These are phyloP conservation scores for Trichoderma semiorbis DNA, from an alignment of 2,329 filamentous ascomycete genomes.

Conservation along the genomic window DNA sequence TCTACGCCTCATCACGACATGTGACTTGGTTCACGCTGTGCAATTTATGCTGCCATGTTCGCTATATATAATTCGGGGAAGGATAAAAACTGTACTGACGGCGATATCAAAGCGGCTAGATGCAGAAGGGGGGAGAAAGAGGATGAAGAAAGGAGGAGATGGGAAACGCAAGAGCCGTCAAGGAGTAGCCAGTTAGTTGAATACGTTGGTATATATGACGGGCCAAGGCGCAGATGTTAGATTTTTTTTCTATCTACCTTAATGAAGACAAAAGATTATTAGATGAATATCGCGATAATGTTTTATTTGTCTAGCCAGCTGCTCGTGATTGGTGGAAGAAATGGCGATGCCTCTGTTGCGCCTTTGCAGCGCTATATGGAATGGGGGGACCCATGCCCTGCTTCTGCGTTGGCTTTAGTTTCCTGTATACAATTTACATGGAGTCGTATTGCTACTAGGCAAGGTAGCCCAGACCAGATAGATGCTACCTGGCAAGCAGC, in stretches of 20 bases:
- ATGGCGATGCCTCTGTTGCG: not conserved
- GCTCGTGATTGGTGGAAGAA: slow-evolving; percentile 9
- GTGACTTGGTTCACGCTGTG: not conserved
- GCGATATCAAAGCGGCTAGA: not conserved
- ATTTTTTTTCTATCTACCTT: not conserved
- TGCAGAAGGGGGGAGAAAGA: not conserved
- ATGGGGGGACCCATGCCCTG: not conserved
- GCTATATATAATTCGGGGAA: not conserved
- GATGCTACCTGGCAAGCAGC: not conserved
- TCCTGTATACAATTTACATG: not conserved
- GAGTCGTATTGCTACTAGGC: not conserved
- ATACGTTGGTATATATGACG: not conserved
- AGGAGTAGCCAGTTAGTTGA: not conserved
- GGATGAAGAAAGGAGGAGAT: not conserved
- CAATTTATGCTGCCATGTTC: not conserved
- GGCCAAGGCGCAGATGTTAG: not conserved
- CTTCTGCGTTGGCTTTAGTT: not conserved
- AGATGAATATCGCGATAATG: not conserved
- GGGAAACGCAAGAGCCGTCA: not conserved
- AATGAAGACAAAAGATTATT: not conserved
- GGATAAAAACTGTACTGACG: not conserved
- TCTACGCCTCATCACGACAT: not conserved
- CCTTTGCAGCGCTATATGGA: not conserved
- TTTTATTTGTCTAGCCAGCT: too few relatives aligned
- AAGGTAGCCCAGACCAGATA: not conserved